Percentiles rank a stretch among this genome's conserved stretches.
phyloP scores from a whole-genome alignment of 352 stramenopile species.

The Phytophthora idaei region DNA sequence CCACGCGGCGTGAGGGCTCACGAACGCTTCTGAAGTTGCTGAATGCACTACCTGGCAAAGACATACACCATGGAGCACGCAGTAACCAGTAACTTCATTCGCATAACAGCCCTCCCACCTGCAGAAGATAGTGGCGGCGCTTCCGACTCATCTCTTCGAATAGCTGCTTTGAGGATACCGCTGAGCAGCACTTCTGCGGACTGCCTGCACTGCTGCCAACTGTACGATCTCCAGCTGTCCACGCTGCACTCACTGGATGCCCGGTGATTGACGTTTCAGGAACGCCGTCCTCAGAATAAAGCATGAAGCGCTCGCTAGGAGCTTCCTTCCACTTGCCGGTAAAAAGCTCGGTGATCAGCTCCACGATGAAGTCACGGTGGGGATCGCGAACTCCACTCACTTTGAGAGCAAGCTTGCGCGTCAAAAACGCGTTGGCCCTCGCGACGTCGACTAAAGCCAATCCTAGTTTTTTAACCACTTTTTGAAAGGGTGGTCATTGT shows the following conservation, averaged over 20 bases:
- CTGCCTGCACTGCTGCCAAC: not conserved
- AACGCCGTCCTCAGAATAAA: not conserved
- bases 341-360: not conserved
- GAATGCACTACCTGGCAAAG: not conserved
- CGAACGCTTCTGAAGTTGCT: too few species aligned
- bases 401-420: not conserved
- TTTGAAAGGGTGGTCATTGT: conserved; percentile 2
- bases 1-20: not conserved
- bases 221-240: not conserved
- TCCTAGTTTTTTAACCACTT: conserved; percentile 2
- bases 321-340: not conserved
- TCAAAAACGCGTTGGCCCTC: not conserved
- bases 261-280: not conserved
- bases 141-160: not conserved
- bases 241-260: not conserved
- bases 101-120: not conserved
- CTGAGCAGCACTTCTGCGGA: conserved; percentile 1
- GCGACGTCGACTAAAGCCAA: conserved; percentile 1
- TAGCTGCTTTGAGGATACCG: not conserved
- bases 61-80: not conserved
- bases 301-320: not conserved
- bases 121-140: not conserved
- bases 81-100: not conserved
- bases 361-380: not conserved
- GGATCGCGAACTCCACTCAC: not conserved